These are phyloP conservation scores for Tetracladium maxilliforme DNA, from an alignment of 2,329 filamentous ascomycete genomes.

Conservation along the genomic window DNA sequence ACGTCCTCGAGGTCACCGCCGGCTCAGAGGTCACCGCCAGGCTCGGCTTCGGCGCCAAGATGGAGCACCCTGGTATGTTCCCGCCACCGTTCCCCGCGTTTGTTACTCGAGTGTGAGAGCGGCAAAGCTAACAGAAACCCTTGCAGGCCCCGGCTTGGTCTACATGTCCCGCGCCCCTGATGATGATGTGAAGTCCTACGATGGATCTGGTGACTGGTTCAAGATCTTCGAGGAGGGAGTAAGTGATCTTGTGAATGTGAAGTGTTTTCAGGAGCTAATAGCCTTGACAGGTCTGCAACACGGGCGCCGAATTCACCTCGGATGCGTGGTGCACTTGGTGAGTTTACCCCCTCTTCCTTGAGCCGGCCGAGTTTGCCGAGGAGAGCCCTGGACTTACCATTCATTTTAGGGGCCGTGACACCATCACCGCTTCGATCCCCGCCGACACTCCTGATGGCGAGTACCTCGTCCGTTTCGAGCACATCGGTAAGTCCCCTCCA, in stretches of 20 bases:
- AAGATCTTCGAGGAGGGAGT: constrained; percentile 12
- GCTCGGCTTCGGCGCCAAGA: constrained; percentile 3
- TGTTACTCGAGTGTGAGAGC: too few species aligned
- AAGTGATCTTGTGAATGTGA: too few species aligned
- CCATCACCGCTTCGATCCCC: constrained; percentile 18
- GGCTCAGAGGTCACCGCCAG: constrained; percentile 2
- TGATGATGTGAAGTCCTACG: too few species aligned
- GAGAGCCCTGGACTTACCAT: neutral
- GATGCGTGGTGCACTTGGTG: constrained; percentile 11
- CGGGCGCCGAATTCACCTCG: constrained; percentile 6
- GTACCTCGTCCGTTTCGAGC: constrained; percentile 19
- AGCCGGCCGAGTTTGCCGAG: neutral
- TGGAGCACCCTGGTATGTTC: constrained; percentile 4
- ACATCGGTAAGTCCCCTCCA: constrained; percentile 13
- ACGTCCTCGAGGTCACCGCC: constrained; percentile 2
- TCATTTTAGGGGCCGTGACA: constrained; percentile 1
- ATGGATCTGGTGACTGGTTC: constrained; percentile 8
- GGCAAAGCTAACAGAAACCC: too few species aligned
- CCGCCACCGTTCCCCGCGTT: too few species aligned
- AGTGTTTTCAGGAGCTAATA: too few species aligned
- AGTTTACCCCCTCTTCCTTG: neutral
- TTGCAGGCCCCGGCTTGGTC: too few species aligned
- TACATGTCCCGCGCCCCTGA: too few species aligned
- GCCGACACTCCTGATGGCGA: constrained; percentile 18
- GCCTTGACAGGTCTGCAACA: too few species aligned